phyloP scores from a whole-genome alignment of 2,329 filamentous ascomycete species.

The Diaporthe capsici region DNA sequence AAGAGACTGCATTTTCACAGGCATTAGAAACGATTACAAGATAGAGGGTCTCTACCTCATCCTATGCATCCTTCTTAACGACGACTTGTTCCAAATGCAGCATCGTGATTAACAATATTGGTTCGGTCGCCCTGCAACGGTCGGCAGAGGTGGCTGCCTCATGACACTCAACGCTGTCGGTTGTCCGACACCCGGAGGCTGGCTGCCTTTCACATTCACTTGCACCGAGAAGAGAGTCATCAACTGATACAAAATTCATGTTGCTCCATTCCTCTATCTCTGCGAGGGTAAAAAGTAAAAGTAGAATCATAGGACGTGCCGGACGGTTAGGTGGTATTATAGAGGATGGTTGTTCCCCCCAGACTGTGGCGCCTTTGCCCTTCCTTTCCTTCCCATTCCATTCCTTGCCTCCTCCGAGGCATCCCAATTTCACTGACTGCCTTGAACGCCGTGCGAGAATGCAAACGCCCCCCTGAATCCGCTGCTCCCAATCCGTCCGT shows the following conservation, averaged over 20 bases:
- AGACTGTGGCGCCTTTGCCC: not conserved
- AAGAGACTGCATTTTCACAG: conserved; percentile 24
- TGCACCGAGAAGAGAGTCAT: not conserved
- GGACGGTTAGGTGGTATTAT: conserved; percentile 19
- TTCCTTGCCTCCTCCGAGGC: not conserved
- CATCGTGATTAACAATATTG: not conserved
- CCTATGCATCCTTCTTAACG: not conserved
- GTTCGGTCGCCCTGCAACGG: not conserved
- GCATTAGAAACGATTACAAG: conserved; percentile 31
- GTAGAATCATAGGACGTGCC: conserved; percentile 10
- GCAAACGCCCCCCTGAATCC: conserved; percentile 18
- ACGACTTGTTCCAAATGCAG: not conserved
- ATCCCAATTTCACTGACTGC: not conserved
- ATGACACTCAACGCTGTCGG: not conserved
- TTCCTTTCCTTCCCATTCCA: not conserved
- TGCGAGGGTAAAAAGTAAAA: not conserved
- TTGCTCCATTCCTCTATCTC: not conserved
- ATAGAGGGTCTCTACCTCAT: not conserved
- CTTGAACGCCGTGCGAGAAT: conserved; percentile 38
- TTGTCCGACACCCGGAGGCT: too few species aligned
- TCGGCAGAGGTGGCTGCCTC: not conserved
- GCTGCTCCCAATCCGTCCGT: not conserved
- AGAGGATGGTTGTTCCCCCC: not conserved
- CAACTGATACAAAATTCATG: not conserved
- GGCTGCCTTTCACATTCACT: not conserved